Evolutionary conservation across 2,329 filamentous ascomycete genomes (phyloP), one percentile per base, ranked within the genome.

Genomic region (Pyricularia pennisetigena): DNA sequence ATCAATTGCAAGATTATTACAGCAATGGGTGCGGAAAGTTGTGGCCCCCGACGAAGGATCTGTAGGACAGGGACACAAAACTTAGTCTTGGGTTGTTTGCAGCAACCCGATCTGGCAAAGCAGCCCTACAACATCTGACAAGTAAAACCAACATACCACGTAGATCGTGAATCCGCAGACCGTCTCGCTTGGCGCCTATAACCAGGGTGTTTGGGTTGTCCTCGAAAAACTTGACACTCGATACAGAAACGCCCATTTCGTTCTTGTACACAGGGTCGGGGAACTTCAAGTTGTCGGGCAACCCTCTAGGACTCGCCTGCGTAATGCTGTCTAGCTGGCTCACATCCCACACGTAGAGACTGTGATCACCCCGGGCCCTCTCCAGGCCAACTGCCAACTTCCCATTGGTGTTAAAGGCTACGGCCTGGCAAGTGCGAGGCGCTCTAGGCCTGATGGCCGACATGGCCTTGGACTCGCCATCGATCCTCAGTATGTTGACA

Each of bases 331-430:
- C 84, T 65, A 87, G 81, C 57, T 86, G 86, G 72, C 86, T 89
- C 68, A 93, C 83, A 76, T 96, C 91, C 86, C 91, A 95, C 32
- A 95, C 89, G 73, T 94, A 92, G 65, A 96, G 82, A 73, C 90
- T 93, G 71, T 90, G 87, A 74, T 95, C 92, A 77, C 92, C 93
- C 35, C 92, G 86, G 28, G 94, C 91, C 72, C 91, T 85, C 73
- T 95, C 92, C 67, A 95, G 81, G 1, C 91, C 92, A 30, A 93
- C 91, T 10, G 92, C 92, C 67, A 96, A 80, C 68, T 91, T 82
- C 23, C 90, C 89, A 5, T 82, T 83, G 3, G 86, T 88, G 74
- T 88, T 94, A 79, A 95, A 93, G 3, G 91, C 89, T 59, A 95
- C 90, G 0, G 91, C 90, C 73, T 94, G 92, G 73, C 91, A 94